Conservation (phyloP, 805 yeast genomes). For the Monosporozyma servazzii region DNA sequence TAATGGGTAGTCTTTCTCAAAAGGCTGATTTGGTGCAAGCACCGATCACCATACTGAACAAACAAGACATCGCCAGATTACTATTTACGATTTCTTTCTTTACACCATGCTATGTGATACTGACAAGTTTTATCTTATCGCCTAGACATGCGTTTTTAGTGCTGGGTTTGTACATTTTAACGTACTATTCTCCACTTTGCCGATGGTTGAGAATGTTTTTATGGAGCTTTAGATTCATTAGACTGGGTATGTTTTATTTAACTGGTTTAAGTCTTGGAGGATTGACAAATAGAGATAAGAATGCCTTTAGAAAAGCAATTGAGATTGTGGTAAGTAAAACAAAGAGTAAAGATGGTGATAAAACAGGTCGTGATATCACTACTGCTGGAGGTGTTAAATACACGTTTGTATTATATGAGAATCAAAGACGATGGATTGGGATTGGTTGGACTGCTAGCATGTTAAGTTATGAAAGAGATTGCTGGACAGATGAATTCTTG, state of each 20-base stretch:
- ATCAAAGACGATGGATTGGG: conserved; percentile 95
- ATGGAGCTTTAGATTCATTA: conserved; percentile 67
- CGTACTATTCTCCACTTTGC: conserved; percentile 79
- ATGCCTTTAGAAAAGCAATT: conserved; percentile 3
- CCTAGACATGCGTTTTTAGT: conserved; percentile 58
- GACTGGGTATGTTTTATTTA: conserved; percentile 64
- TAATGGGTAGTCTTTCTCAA: conserved; percentile 62
- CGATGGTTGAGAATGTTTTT: conserved; percentile 67
- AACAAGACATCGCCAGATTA: conserved; percentile 70
- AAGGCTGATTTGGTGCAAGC: conserved; percentile 67
- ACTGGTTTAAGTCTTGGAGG: conserved; percentile 70
- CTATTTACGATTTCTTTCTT: conserved; percentile 76
- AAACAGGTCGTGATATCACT: conserved; percentile 5
- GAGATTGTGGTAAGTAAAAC: neutral
- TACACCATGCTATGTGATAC: conserved; percentile 71
- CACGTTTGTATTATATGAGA: conserved; percentile 87
- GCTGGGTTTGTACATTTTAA: conserved; percentile 50
- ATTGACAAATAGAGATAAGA: neutral
- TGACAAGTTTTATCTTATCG: conserved; percentile 55
- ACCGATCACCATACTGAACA: conserved; percentile 68
- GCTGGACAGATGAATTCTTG: conserved; percentile 95
- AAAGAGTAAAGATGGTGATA: conserved; percentile 8
- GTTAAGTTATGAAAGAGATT: conserved; percentile 83
- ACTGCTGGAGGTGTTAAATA: conserved; percentile 49
- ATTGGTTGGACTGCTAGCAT: conserved; percentile 95